Conservation (phyloP, 352 stramenopile genomes). For the Pythium volutum region DNA sequence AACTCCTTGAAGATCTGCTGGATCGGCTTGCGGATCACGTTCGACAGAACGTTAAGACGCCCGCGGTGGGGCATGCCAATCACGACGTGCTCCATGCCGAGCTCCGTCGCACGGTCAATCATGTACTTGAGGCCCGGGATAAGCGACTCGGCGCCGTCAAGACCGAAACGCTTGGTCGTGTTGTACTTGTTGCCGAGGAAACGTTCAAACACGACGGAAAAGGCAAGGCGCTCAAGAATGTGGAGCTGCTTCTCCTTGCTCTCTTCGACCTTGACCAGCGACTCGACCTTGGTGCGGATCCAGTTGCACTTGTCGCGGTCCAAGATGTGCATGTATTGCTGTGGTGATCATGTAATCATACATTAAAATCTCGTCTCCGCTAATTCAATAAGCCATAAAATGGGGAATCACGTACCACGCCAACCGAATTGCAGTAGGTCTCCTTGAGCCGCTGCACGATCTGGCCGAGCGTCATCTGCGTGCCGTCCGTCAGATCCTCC, state of each 20-base stretch:
- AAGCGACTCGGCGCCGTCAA: slow-evolving; percentile 97
- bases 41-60: slow-evolving; percentile 97
- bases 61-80: slow-evolving; percentile 99
- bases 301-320: slow-evolving; percentile 97
- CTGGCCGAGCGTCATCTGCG: slow-evolving; percentile 92
- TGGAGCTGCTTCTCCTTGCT: slow-evolving; percentile 94
- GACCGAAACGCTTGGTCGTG: slow-evolving; percentile 98
- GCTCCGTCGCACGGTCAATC: slow-evolving; percentile 93
- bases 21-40: slow-evolving; percentile 97
- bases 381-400: too few relatives aligned
- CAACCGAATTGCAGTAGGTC: slow-evolving; percentile 97
- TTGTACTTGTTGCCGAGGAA: slow-evolving; percentile 97
- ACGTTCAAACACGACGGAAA: slow-evolving; percentile 98
- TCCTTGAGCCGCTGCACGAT: slow-evolving; percentile 93
- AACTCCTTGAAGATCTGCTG: slow-evolving; percentile 92
- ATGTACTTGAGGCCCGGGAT: slow-evolving; percentile 95
- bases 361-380: too few relatives aligned
- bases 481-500: slow-evolving; percentile 68
- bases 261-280: slow-evolving; percentile 65
- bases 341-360: not conserved
- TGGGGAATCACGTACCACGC: slow-evolving; percentile 69
- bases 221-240: slow-evolving; percentile 96
- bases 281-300: slow-evolving; percentile 91
- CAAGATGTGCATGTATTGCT: slow-evolving; percentile 99
- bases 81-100: slow-evolving; percentile 96